Evolutionary conservation across 805 yeast species (phyloP).

Genomic region (Myxozyma vanderwaltii): DNA sequence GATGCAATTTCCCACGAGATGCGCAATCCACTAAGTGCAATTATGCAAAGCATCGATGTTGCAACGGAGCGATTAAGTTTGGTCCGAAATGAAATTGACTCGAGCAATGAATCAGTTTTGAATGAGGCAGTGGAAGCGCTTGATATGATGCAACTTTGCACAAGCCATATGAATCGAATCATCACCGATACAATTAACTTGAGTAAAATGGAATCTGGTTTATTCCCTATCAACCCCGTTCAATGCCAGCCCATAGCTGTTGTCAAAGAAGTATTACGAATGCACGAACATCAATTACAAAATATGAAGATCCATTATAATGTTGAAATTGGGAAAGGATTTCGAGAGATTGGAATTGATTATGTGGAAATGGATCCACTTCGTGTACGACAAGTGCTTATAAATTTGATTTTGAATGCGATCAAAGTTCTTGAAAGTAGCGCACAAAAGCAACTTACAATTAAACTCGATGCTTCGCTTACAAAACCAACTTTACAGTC

Average conservation of each 20-base stretch:
- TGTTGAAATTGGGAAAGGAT: conserved; percentile 48
- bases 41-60: conserved; percentile 83
- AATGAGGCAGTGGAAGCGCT: conserved; percentile 77
- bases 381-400: conserved; percentile 85
- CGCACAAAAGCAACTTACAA: conserved; percentile 57
- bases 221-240: conserved; percentile 31
- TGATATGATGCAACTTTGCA: conserved; percentile 29
- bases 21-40: conserved; percentile 94
- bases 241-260: conserved; percentile 25
- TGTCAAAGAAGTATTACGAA: conserved; percentile 63
- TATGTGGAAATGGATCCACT: conserved; percentile 84
- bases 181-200: conserved; percentile 78
- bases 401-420: conserved; percentile 89
- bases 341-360: conserved; percentile 8
- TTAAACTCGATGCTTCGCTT: conserved; percentile 27
- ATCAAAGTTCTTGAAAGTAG: conserved; percentile 90
- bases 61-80: background rate
- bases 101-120: conserved; percentile 34
- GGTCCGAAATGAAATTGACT: background rate
- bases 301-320: conserved; percentile 72
- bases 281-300: conserved; percentile 75
- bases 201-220: conserved; percentile 31
- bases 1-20: conserved; percentile 93
- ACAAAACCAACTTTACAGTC: conserved; percentile 17
- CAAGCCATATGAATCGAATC: conserved; percentile 42